Evolutionary conservation across 495 filamentous ascomycete species (phyloP).

Genomic region (Trypethelium eluteriae): DNA sequence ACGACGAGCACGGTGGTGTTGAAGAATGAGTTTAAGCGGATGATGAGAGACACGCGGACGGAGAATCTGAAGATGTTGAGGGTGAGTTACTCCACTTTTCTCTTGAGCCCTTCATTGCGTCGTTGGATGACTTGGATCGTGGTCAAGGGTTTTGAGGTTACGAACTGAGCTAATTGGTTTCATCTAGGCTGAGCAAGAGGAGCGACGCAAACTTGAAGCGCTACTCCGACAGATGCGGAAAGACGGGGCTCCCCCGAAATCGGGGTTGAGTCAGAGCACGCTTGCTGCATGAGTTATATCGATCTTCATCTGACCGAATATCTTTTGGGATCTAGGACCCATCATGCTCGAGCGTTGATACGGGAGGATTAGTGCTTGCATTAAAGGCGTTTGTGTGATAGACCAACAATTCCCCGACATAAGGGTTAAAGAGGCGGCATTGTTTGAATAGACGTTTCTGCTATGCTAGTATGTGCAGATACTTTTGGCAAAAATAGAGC

Average conservation of each 20-base stretch:
- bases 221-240: slow-evolving; percentile 49
- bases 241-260: slow-evolving; percentile 48
- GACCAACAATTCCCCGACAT: too few relatives aligned
- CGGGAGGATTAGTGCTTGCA: not conserved
- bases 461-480: not conserved
- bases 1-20: slow-evolving; percentile 65
- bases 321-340: not conserved
- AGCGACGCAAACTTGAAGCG: slow-evolving; percentile 57
- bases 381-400: not conserved
- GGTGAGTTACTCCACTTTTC: slow-evolving; percentile 42
- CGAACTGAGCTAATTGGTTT: slow-evolving; percentile 12
- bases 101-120: slow-evolving; percentile 17
- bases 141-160: not conserved
- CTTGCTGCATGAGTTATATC: slow-evolving; percentile 14
- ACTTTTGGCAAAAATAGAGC: not conserved
- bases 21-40: slow-evolving; percentile 80
- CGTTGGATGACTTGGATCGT: not conserved
- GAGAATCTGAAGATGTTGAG: slow-evolving; percentile 62
- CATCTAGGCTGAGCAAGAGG: slow-evolving; percentile 62
- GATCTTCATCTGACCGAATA: too few relatives aligned
- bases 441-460: not conserved
- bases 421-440: not conserved
- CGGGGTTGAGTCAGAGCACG: slow-evolving; percentile 45
- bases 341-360: not conserved
- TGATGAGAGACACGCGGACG: slow-evolving; percentile 74